These are phyloP conservation scores for Colletotrichum spinosum DNA, from an alignment of 2,329 filamentous ascomycete genomes.

Conservation along the genomic window DNA sequence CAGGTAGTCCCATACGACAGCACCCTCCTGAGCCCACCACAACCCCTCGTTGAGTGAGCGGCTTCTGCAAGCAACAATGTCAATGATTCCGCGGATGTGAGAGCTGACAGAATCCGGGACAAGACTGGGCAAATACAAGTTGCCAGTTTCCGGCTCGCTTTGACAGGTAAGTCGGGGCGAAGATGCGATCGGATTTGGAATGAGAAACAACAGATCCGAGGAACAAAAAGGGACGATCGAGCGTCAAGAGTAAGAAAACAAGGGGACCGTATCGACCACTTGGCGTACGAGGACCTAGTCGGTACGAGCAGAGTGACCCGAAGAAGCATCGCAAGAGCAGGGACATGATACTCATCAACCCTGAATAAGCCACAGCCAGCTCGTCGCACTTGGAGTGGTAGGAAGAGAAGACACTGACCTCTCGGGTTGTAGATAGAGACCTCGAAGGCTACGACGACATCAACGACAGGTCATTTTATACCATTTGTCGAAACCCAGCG, in stretches of 20 bases:
- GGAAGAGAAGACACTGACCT: conserved; percentile 23
- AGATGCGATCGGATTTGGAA: conserved; percentile 26
- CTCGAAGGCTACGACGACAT: conserved; percentile 10
- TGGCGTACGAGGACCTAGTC: background rate
- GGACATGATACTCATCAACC: conserved; percentile 1
- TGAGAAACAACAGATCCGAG: conserved; percentile 21
- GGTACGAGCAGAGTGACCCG: conserved; percentile 19
- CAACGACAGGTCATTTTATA: conserved; percentile 30
- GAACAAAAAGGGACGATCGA: background rate
- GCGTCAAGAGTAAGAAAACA: background rate
- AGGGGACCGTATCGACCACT: background rate
- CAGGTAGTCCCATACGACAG: conserved; percentile 9
- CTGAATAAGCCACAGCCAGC: conserved; percentile 15
- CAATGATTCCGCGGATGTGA: conserved; percentile 22
- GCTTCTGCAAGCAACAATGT: background rate
- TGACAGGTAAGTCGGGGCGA: conserved; percentile 19
- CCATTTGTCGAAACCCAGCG: background rate
- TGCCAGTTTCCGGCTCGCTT: conserved; percentile 20
- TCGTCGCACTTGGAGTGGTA: conserved; percentile 20
- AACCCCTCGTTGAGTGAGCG: conserved; percentile 8
- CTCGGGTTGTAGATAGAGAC: conserved; percentile 28
- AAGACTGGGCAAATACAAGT: conserved; percentile 3
- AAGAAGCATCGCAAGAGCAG: conserved; percentile 1
- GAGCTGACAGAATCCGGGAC: conserved; percentile 26
- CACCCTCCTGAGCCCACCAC: conserved; percentile 13